Conservation (phyloP, 257 asterid species). For the Solanum pinnatisectum region DNA sequence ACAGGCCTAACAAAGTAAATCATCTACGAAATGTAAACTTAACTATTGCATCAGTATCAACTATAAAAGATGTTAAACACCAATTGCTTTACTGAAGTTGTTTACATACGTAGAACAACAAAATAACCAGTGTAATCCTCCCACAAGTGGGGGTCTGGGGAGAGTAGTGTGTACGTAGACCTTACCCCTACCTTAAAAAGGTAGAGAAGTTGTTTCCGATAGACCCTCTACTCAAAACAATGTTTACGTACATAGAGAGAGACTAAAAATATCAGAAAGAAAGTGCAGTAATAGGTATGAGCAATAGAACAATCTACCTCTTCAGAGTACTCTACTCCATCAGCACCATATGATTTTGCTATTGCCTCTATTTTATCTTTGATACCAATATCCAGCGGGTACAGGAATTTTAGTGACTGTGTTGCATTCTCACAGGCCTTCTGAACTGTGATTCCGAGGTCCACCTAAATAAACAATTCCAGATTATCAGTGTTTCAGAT, state of each 20-base stretch:
- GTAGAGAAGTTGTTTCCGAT: background rate
- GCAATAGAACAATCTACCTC: constrained; percentile 37
- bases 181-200: background rate
- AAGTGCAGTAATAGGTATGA: background rate
- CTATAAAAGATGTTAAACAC: background rate
- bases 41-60: background rate
- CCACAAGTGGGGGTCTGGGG: background rate
- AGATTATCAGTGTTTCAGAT: background rate
- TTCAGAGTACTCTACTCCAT: constrained; percentile 87
- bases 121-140: background rate
- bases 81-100: background rate
- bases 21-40: background rate
- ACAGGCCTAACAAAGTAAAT: background rate
- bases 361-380: constrained; percentile 92
- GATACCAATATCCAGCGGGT: constrained; percentile 70
- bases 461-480: constrained; percentile 45
- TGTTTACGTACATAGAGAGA: background rate
- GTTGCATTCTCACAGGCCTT: constrained; percentile 79
- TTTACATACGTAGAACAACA: background rate
- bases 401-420: constrained; percentile 72
- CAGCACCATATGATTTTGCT: constrained; percentile 93
- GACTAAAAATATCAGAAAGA: background rate
- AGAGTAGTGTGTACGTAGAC: background rate
- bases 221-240: background rate
- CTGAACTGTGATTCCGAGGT: constrained; percentile 84